Percentiles rank a stretch among this genome's conserved stretches.
Evolutionary conservation across 2,329 filamentous ascomycete species (phyloP).

Genomic region (Apiospora malaysiana): DNA sequence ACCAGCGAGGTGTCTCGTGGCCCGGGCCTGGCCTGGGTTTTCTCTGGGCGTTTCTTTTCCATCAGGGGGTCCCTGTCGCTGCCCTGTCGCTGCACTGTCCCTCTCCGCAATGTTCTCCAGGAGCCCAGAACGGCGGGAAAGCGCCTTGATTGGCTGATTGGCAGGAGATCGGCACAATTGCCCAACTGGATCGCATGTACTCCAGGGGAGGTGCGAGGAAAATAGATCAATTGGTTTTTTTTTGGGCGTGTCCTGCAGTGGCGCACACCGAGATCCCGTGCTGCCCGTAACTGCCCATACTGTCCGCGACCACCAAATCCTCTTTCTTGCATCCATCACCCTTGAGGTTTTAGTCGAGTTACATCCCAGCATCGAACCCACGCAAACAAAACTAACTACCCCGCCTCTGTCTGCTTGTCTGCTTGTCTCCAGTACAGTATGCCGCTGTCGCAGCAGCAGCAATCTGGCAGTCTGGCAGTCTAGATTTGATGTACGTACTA

Average conservation of each 20-base stretch:
- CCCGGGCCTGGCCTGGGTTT: slow-evolving; percentile 7
- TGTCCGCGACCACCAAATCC: neutral
- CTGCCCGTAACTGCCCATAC: neutral
- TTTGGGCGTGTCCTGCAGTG: too few relatives aligned
- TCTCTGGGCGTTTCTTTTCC: slow-evolving; percentile 13
- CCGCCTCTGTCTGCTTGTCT: neutral
- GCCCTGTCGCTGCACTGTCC: neutral
- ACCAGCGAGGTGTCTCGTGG: slow-evolving; percentile 9
- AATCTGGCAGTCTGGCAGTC: neutral
- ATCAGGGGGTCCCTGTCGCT: neutral
- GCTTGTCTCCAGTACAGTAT: neutral
- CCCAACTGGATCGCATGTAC: neutral
- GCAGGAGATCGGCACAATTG: neutral
- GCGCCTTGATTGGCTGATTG: neutral
- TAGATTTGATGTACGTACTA: slow-evolving; percentile 18
- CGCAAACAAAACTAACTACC: neutral
- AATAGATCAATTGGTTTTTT: neutral
- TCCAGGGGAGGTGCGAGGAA: neutral
- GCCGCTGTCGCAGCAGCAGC: too few relatives aligned
- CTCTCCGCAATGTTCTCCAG: slow-evolving; percentile 18
- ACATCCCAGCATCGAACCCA: neutral
- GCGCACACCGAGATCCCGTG: slow-evolving; percentile 5
- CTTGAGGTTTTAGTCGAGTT: slow-evolving; percentile 6
- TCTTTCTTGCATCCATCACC: neutral
- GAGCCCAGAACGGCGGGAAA: slow-evolving; percentile 16